Conservation (phyloP, 495 filamentous ascomycete genomes). For the Xylaria flabelliformis region DNA sequence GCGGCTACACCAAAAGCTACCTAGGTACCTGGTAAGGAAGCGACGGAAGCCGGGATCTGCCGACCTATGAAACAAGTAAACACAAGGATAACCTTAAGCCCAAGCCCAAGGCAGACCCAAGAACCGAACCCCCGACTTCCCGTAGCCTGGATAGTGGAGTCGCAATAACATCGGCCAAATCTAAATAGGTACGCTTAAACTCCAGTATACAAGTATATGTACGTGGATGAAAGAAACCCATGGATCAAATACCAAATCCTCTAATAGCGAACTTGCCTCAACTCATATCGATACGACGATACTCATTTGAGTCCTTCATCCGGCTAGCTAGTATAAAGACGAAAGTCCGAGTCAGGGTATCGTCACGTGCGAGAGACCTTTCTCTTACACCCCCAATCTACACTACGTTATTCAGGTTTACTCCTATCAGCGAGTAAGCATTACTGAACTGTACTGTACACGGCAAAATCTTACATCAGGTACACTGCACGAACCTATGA, state of each 20-base stretch:
- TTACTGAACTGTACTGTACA: not conserved
- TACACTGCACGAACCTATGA: not conserved
- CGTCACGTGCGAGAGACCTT: not conserved
- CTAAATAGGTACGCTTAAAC: too few relatives aligned
- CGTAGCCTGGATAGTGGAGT: slow-evolving; percentile 12
- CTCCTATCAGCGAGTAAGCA: not conserved
- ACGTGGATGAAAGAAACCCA: not conserved
- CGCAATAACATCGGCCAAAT: not conserved
- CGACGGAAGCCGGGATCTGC: not conserved
- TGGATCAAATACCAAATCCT: not conserved
- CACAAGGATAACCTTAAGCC: not conserved
- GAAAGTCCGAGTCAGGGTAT: not conserved
- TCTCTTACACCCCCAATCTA: not conserved
- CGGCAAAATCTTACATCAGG: not conserved
- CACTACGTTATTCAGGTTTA: not conserved
- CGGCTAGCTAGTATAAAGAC: not conserved
- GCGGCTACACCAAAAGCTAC: not conserved
- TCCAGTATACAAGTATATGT: not conserved
- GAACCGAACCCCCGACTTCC: not conserved
- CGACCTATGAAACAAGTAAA: slow-evolving; percentile 17
- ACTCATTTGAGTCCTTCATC: not conserved
- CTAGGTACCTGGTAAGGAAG: not conserved
- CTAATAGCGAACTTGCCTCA: not conserved
- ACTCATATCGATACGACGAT: not conserved
- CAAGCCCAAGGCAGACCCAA: too few relatives aligned